A percentile compares a stretch with the other conserved stretches of the same genome.
Conservation (phyloP, 2,329 filamentous ascomycete genomes). For the Graphilbum ipis-grandicollis region DNA sequence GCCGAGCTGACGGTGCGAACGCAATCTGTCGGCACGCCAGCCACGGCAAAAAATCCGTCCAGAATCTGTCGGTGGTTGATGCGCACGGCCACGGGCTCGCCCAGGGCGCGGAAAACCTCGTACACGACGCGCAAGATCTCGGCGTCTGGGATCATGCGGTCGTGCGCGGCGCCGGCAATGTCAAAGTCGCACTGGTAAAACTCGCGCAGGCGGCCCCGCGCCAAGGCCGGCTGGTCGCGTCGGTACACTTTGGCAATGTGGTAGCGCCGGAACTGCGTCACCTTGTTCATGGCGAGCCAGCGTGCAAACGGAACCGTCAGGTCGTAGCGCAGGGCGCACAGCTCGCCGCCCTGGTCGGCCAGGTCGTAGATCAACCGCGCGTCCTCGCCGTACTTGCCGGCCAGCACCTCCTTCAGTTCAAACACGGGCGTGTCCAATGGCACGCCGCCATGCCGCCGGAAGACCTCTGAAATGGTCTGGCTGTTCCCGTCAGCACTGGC, state of each 20-base stretch:
- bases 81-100: conserved; percentile 64
- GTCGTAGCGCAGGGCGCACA: conserved; percentile 68
- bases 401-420: conserved; percentile 55
- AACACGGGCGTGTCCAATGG: conserved; percentile 61
- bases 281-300: conserved; percentile 81
- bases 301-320: conserved; percentile 51
- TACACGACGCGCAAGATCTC: conserved; percentile 72
- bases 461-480: conserved; percentile 10
- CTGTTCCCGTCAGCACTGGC: conserved; percentile 5
- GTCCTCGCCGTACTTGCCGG: conserved; percentile 43
- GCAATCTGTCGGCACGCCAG: conserved; percentile 74
- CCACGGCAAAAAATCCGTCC: conserved; percentile 81
- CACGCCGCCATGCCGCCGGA: conserved; percentile 45
- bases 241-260: conserved; percentile 85
- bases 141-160: conserved; percentile 82
- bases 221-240: conserved; percentile 40
- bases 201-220: conserved; percentile 83
- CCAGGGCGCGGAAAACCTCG: conserved; percentile 68
- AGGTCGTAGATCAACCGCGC: conserved; percentile 57
- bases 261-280: conserved; percentile 80
- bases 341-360: conserved; percentile 67
- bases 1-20: conserved; percentile 80
- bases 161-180: conserved; percentile 74
- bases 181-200: conserved; percentile 98
- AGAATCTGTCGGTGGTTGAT: conserved; percentile 90